Evolutionary conservation across 2,329 filamentous ascomycete species (phyloP), one percentile per base, ranked within the genome.

Genomic region (Nemania diffusa): DNA sequence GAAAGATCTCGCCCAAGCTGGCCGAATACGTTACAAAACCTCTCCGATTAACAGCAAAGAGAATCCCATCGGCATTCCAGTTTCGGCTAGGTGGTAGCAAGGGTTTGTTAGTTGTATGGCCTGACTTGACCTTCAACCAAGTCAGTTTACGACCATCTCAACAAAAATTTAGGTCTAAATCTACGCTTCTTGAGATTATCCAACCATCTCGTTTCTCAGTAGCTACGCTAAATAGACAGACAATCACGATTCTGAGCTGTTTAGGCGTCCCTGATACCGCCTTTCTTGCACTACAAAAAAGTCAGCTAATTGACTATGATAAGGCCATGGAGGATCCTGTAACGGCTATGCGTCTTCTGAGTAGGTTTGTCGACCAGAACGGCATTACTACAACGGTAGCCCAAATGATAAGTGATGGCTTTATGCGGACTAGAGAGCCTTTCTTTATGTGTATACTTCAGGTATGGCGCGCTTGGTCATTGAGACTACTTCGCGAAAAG

Each of bases 51-150:
- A 80, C 84, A 22, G 84, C 84, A 13, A 79, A 85, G 1, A 80
- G 84, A 1, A 81, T 88, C 5, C 94, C 96, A 0, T 97, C 94
- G 0, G 91, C 92, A 0, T 95, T 92, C 71, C 96, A 99, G 74
- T 97, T 98, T 74, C 92, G 96, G 7, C 88, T 97, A 73, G 94
- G 93, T 8, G 96, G 96, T 1, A 94, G 90, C 80, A 99, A 99
- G 80, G 96, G 96, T 0, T 90, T 99, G 15, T 83, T 99, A 20
- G 88, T 90, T 0, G 84, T 93, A 3, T 95, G 92, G 79, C 88
- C 91, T 0, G 85, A 90, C 4, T 87, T 90, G 9, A 86, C 85
- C 67, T 85, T 85, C 0, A 87, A 85, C 32, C 88, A 94, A 64
- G 87, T 98, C 0, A 89, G 92, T 59, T 89, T 97, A 57, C 90